Evolutionary conservation across 257 asterid species (phyloP), one percentile per base, ranked within the genome.

Genomic region (Solanum pimpinellifolium): DNA sequence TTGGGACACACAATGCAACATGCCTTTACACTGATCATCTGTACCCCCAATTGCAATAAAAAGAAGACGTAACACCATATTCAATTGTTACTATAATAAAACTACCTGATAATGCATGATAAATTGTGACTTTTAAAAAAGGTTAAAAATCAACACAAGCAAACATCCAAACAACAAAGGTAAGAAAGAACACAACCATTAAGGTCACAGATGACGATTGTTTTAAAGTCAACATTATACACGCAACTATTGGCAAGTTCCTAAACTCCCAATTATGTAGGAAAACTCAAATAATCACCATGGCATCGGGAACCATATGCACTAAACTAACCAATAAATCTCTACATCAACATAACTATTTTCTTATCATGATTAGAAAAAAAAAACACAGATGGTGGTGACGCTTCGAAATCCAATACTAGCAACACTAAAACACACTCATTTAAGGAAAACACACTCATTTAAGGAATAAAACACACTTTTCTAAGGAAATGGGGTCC

Each of bases 341-440:
- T 52, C 23, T 52, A 21, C 10, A 52, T 52, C 10, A 16, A 52
- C 2, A 4, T 52, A 52, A 52, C 62, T 52, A 3, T 52, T 52
- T 6, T 52, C 10, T 0, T 6, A 1, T 21, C 60, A 52, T 52
- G 60, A 52, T 52, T 52, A 21, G 23, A 52, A 52, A 47, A 15
- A 52, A 16, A 1, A 9, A 52, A 52, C 1, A 3, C 10, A 1
- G 23, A 0, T 9, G 23, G 23, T 29, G 31, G 31, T 1, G 62
- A 52, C 0, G 2, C 62, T 52, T 52, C 10, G 7, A 52, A 52
- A 16, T 23, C 9, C 23, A 16, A 1, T 52, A 52, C 23, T 52
- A 52, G 62, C 23, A 52, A 16, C 2, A 52, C 4, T 52, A 52
- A 52, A 52, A 16, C 62, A 52, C 62, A 52, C 23, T 52, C 10